These are phyloP conservation scores for Cadophora luteo-olivacea DNA, from an alignment of 2,329 filamentous ascomycete genomes.

Conservation along the genomic window DNA sequence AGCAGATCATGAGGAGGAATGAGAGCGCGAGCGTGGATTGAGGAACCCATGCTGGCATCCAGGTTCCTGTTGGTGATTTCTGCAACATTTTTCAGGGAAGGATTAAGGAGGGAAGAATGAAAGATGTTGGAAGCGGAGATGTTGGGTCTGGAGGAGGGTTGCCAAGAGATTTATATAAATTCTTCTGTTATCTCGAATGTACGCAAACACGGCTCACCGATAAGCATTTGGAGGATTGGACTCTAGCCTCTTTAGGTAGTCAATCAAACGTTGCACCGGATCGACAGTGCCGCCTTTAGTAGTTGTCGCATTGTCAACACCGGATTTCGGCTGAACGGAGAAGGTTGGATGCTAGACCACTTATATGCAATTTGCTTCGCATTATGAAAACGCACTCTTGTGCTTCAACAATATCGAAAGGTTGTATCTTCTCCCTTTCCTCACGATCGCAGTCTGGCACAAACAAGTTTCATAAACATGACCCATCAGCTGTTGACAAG, in stretches of 20 bases:
- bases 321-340: neutral
- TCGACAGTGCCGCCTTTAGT: neutral
- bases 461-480: neutral
- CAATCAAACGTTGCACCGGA: constrained; percentile 10
- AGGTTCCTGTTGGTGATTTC: constrained; percentile 50
- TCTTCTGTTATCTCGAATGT: too few species aligned
- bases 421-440: neutral
- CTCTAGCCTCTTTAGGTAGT: neutral
- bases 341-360: neutral
- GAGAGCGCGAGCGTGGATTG: constrained; percentile 50
- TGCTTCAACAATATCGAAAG: too few species aligned
- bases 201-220: neutral
- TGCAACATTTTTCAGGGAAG: constrained; percentile 42
- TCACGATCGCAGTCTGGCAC: too few species aligned
- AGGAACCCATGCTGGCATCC: constrained; percentile 55
- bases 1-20: constrained; percentile 51
- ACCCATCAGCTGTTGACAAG: neutral
- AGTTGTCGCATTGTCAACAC: neutral
- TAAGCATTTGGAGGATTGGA: neutral
- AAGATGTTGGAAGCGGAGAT: neutral
- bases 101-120: neutral
- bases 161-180: neutral
- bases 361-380: too few species aligned
- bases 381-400: too few species aligned
- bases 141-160: neutral